Base-by-base conservation (phyloP, 1,284 basidiomycete species). In the Leccinum pachyderme region DNA sequence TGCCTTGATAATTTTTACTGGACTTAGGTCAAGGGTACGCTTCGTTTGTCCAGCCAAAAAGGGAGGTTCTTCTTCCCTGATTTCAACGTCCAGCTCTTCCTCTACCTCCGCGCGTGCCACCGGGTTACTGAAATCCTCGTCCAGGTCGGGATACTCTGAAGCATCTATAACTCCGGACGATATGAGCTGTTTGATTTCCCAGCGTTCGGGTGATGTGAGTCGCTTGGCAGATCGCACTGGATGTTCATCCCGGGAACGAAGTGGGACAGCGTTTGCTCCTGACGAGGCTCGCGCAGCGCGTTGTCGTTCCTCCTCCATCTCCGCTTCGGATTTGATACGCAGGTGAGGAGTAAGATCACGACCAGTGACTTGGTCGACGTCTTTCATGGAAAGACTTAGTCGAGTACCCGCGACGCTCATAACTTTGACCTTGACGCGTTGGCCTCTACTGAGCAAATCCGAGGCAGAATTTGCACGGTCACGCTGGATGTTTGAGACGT, bases 121-220 rank as follows among this genome's bases (percentile, higher is more conserved):
- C 2, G 90, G 84, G 61, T 89, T 87, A 57, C 76, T 81, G 66
- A 93, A 86, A 64, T 97, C 94, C 63, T 98, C 95, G 63, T 98
- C 91, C 29, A 99, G 78, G 57, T 99, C 95, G 3, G 96, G 96
- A 68, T 98, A 98, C 73, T 99, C 97, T 11, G 93, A 89, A 7
- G 95, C 90, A 63, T 89, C 87, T 47, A 98, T 84, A 5, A 88
- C 91, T 47, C 97, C 97, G 41, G 94, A 97, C 0, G 97, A 93
- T 59, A 99, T 98, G 56, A 99, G 84, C 72, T 99, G 97, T 72
- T 98, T 98, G 72, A 99, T 93, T 76, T 99, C 97, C 93, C 96
- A 99, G 24, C 97, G 85, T 72, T 99, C 97, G 0, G 97, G 97
- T 27, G 93, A 95, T 1, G 96, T 96, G 54, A 99, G 76, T 15